Conservation (phyloP, 306 rosid species). For the Gillenia trifoliata region DNA sequence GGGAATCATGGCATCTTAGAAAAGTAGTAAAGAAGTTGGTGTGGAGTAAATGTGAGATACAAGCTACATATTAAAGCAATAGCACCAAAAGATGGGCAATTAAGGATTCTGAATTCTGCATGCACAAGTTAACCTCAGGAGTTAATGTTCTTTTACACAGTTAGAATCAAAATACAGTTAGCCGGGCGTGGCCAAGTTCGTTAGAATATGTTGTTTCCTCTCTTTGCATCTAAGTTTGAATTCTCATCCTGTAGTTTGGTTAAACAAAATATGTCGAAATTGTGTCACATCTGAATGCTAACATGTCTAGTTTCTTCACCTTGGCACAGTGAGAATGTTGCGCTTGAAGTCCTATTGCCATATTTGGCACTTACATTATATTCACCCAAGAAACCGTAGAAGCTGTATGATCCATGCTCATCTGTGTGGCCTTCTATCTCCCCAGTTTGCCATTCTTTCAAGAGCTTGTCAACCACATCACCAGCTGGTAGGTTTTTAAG, state of each 20-base stretch:
- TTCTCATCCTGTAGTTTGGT: no score
- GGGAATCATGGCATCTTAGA: not conserved
- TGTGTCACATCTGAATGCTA: conserved; percentile 39
- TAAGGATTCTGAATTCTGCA: not conserved
- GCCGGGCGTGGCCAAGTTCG: fast-evolving
- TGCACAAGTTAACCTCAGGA: not conserved
- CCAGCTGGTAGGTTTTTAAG: conserved; percentile 74
- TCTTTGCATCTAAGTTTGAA: no score
- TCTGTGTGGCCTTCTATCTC: conserved; percentile 44
- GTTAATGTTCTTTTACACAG: not conserved
- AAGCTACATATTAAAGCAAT: not conserved
- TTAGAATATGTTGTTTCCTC: not conserved
- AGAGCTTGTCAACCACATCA: conserved; percentile 70
- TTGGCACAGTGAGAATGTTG: conserved; percentile 53
- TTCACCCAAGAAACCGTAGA: conserved; percentile 82
- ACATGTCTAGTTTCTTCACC: conserved; percentile 72
- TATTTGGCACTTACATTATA: conserved; percentile 38
- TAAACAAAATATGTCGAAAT: not conserved
- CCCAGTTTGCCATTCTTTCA: conserved; percentile 66
- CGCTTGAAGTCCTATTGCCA: conserved; percentile 34
- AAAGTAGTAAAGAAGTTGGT: not conserved
- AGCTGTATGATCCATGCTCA: conserved; percentile 65
- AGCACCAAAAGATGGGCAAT: not conserved
- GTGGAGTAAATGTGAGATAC: not conserved
- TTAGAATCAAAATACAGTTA: not conserved